Conservation (phyloP, 2,329 filamentous ascomycete genomes). For the Colletotrichum sp. region DNA sequence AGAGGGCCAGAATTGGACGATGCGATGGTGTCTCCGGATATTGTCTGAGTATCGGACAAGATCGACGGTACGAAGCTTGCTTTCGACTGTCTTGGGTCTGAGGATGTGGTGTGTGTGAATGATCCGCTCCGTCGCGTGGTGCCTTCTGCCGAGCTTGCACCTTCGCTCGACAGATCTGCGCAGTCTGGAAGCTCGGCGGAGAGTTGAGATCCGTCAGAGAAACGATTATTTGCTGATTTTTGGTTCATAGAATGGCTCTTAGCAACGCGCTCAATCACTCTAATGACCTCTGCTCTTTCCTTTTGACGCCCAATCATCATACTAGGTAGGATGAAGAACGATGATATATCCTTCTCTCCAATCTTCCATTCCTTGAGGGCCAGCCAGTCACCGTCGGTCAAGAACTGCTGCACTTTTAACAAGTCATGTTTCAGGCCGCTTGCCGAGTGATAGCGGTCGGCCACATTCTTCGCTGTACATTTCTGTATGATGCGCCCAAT, state of each 20-base stretch:
- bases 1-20: constrained; percentile 47
- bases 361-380: constrained; percentile 77
- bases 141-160: constrained; percentile 62
- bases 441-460: constrained; percentile 87
- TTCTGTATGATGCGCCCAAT: constrained; percentile 85
- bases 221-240: constrained; percentile 46
- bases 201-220: constrained; percentile 60
- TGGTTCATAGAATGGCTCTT: constrained; percentile 62
- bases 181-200: constrained; percentile 53
- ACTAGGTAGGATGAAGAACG: constrained; percentile 86
- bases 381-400: constrained; percentile 76
- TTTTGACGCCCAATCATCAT: constrained; percentile 80
- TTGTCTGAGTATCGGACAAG: constrained; percentile 43
- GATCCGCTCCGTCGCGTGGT: constrained; percentile 54
- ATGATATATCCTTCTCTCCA: constrained; percentile 86
- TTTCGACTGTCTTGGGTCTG: constrained; percentile 44
- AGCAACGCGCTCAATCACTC: constrained; percentile 78
- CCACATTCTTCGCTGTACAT: constrained; percentile 88
- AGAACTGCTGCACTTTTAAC: constrained; percentile 72
- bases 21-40: constrained; percentile 51
- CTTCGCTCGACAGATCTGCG: constrained; percentile 64
- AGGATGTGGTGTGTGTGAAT: constrained; percentile 48
- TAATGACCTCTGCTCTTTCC: constrained; percentile 73
- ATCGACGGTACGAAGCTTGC: constrained; percentile 45
- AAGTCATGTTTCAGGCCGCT: constrained; percentile 87